Conservation (phyloP, 139 green algal species). For the Coelastrella sp. region DNA sequence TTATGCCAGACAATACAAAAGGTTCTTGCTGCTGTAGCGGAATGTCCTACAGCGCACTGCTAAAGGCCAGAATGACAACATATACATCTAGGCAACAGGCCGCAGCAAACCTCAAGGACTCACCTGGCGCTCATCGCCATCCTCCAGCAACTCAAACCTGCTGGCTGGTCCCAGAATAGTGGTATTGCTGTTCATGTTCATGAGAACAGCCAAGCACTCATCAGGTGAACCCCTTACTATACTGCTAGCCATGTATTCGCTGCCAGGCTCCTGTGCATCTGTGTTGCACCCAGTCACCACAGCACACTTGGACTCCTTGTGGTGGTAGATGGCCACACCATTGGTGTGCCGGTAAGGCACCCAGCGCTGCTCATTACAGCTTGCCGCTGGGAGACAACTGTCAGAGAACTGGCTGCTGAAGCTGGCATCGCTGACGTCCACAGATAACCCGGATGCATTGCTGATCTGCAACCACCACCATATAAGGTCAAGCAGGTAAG, state of each 20-base stretch:
- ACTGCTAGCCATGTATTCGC: slow-evolving; percentile 49
- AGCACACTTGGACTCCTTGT: slow-evolving; percentile 7
- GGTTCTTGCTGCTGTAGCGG: no score
- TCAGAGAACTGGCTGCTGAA: not conserved
- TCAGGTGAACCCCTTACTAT: slow-evolving; percentile 44
- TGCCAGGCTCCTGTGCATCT: not conserved
- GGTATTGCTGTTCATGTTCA: slow-evolving; percentile 36
- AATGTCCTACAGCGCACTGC: no score
- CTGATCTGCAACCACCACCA: no score
- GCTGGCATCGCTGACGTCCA: not conserved
- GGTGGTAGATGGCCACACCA: slow-evolving; percentile 49
- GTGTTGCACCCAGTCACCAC: not conserved
- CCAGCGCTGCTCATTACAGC: slow-evolving; percentile 40
- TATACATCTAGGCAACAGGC: no score
- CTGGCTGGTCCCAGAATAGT: slow-evolving; percentile 47
- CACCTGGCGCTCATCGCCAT: slow-evolving; percentile 38
- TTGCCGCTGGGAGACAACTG: not conserved
- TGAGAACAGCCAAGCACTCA: slow-evolving; percentile 47
- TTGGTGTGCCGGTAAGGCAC: slow-evolving; percentile 51
- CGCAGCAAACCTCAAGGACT: no score
- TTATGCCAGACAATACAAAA: no score
- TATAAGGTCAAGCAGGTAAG: no score
- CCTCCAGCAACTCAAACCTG: slow-evolving; percentile 35
- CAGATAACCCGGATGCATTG: no score
- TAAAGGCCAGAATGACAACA: no score